Conservation (phyloP, 768 basidiomycete species). For the Trametes punicea region DNA sequence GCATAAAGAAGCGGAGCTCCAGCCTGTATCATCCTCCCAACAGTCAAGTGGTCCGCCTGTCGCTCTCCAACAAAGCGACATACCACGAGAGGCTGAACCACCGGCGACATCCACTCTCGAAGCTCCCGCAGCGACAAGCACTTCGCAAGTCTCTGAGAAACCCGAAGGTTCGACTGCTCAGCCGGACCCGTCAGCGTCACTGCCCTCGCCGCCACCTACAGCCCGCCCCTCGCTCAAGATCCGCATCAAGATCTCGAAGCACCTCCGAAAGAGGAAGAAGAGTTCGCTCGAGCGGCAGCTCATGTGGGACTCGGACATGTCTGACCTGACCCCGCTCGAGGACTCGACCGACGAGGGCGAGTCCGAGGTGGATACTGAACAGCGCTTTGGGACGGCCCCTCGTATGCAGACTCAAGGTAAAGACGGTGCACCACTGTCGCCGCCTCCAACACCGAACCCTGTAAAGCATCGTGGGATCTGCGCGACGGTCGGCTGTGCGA, state of each 20-base stretch:
- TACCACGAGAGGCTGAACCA: too few species aligned
- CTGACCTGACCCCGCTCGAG: slow-evolving; percentile 27
- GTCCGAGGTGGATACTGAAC: slow-evolving; percentile 12
- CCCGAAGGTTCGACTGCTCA: background rate
- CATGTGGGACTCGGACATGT: slow-evolving; percentile 23
- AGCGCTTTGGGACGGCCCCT: background rate
- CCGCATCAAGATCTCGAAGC: background rate
- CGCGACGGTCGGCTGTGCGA: slow-evolving; percentile 17
- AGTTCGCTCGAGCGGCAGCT: background rate
- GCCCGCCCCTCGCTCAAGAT: background rate
- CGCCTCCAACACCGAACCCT: background rate
- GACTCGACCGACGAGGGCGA: slow-evolving; percentile 19
- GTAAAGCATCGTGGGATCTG: slow-evolving; percentile 16
- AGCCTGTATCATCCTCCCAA: too few species aligned
- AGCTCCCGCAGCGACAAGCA: too few species aligned
- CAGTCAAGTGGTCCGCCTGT: too few species aligned
- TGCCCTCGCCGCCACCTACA: background rate
- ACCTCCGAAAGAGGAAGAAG: too few species aligned
- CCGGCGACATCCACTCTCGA: too few species aligned
- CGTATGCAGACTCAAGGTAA: background rate
- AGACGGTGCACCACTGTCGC: background rate
- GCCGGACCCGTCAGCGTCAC: background rate
- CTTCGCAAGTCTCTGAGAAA: too few species aligned
- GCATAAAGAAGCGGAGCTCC: too few species aligned
- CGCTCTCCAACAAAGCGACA: too few species aligned